Conservation (phyloP, 2,329 filamentous ascomycete species). For the Aspergillus ochraceus region DNA sequence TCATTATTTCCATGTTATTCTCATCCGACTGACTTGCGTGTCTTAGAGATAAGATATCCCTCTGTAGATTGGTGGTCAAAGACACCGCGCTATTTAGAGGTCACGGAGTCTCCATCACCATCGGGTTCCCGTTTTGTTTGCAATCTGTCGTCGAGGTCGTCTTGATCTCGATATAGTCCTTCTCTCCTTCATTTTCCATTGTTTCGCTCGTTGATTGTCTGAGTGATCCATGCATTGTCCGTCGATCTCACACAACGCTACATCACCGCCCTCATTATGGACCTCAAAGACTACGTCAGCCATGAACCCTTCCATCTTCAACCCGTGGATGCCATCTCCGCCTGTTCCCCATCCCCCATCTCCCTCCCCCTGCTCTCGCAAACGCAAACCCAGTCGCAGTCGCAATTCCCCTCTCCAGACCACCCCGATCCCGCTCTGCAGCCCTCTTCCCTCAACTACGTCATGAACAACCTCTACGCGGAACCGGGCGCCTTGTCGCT, state of each 20-base stretch:
- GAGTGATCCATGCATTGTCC: not conserved
- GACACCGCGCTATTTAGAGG: not conserved
- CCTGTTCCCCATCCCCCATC: not conserved
- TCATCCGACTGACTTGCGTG: not conserved
- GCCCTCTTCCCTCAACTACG: constrained; percentile 7
- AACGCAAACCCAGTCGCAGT: not conserved
- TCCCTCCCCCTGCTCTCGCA: not conserved
- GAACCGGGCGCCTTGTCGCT: constrained; percentile 25
- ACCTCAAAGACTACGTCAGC: not conserved
- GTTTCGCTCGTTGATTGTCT: not conserved
- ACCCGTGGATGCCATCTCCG: not conserved
- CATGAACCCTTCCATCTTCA: constrained; percentile 5
- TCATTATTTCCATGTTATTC: not conserved
- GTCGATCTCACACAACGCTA: not conserved
- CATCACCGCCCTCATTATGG: not conserved
- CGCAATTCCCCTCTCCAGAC: not conserved
- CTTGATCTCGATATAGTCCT: not conserved
- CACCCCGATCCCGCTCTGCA: constrained; percentile 9
- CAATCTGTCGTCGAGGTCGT: not conserved
- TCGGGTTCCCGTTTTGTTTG: not conserved
- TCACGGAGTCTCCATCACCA: not conserved
- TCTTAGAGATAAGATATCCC: too few species aligned
- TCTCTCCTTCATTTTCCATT: not conserved
- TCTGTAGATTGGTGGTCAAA: not conserved
- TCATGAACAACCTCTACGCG: constrained; percentile 3